Conservation (phyloP, 345 rosid species). For the Eucalyptus virginea region DNA sequence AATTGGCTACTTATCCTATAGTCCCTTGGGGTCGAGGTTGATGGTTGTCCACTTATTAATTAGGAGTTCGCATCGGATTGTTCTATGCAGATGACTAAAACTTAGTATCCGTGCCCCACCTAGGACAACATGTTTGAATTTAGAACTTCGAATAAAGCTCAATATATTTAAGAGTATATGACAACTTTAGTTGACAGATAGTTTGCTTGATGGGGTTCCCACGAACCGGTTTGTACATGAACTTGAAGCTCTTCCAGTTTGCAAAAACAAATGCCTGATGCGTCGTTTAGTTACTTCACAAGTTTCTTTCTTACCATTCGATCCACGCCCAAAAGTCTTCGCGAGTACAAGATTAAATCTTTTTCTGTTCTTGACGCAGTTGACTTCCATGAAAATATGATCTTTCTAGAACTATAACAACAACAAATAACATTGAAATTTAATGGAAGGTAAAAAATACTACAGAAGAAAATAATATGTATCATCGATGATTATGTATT, state of each 20-base stretch:
- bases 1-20: constrained; percentile 51
- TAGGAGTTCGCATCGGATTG: neutral
- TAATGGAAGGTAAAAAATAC: neutral
- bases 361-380: neutral
- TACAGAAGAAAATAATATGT: neutral
- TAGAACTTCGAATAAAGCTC: neutral
- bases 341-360: neutral
- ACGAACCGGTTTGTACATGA: neutral
- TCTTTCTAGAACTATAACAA: neutral
- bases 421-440: too few relatives aligned
- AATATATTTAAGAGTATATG: neutral
- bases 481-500: neutral
- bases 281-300: neutral
- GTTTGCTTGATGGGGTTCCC: neutral
- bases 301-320: neutral
- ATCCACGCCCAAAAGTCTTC: neutral
- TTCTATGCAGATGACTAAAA: neutral
- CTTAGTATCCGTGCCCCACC: neutral
- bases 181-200: neutral
- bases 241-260: neutral
- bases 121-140: neutral
- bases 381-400: neutral
- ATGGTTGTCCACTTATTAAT: constrained; percentile 50
- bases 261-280: neutral
- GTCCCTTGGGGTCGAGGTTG: constrained; percentile 31